phyloP scores from a whole-genome alignment of 768 basidiomycete species.

The Chalciporus pseudorubinellus region DNA sequence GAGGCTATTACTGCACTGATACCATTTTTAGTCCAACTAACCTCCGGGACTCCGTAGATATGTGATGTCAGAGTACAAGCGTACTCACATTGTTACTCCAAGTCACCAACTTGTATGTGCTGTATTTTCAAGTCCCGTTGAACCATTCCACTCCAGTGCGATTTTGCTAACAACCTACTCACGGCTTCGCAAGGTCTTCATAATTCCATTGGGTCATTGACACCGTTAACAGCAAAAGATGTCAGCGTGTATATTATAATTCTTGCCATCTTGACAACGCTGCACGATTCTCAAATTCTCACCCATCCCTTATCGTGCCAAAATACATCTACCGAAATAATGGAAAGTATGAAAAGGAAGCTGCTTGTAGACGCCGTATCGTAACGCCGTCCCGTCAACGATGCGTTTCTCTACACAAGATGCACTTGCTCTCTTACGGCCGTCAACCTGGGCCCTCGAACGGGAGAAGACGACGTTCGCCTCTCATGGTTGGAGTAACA shows the following conservation, averaged over 20 bases:
- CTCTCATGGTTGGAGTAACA: slow-evolving; percentile 63
- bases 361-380: background rate
- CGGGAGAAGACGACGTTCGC: slow-evolving; percentile 48
- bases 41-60: no score
- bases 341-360: slow-evolving; percentile 6
- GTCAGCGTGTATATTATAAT: background rate
- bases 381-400: background rate
- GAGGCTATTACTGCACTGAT: no score
- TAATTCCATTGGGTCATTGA: no score
- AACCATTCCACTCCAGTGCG: no score
- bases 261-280: background rate
- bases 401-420: slow-evolving; percentile 11
- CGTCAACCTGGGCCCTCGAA: slow-evolving; percentile 20
- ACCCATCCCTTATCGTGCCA: slow-evolving; percentile 4
- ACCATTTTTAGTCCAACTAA: no score
- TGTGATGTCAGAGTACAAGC: no score
- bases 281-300: background rate
- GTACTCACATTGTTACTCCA: no score
- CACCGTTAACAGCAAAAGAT: no score
- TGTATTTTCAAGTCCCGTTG: no score
- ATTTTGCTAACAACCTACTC: no score
- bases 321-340: slow-evolving; percentile 7
- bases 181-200: no score
- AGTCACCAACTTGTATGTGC: no score
- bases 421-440: slow-evolving; percentile 11